Evolutionary conservation across 2,329 filamentous ascomycete species (phyloP), one percentile per base, ranked within the genome.

Genomic region (Exophiala oligosperma): DNA sequence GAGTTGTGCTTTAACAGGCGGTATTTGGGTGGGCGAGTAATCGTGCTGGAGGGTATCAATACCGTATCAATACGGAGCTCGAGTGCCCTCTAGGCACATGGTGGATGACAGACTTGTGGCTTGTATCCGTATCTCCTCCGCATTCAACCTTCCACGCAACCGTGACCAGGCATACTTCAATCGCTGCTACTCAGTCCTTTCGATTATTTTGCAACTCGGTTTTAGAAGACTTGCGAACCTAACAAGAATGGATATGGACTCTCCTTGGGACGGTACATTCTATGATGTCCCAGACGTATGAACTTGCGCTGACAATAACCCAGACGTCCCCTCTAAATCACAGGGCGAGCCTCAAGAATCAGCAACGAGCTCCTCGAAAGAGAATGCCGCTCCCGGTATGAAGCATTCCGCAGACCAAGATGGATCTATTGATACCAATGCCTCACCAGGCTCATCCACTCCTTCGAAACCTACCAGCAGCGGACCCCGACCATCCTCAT

Each of bases 181-280:
- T 43, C 40, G 21, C n/a, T 43, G n/a, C 17, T 28, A 48, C 26
- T 43, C 41, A 26, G 32, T 32, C 41, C 7, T 35, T 7, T 26
- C 44, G 35, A 28, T 28, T 17, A 49, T 32, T 48, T 37, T 43
- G 24, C 12, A 41, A 21, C 5, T 29, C 9, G n/a, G 5, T 23
- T 17, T 3, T 11, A 37, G 5, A 21, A 14, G 12, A 4, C 21
- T 11, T 43, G 40, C 21, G 14, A 29, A 8, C 9, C 11, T 17
- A 9, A 9, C 23, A 7, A 48, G n/a, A 14, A 66, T 66, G 64
- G 64, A 66, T 52, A 32, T 56, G 24, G 77, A 79, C 68, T 79
- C 77, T 60, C 77, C 77, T 53, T 80, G 77, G 77, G 77, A 75
- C 67, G 77, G 77, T 80, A 72, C 64, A 74, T 64, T 35, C 66